These are phyloP conservation scores for Shiraia sp. DNA, from an alignment of 2,329 filamentous ascomycete species.

Conservation along the genomic window DNA sequence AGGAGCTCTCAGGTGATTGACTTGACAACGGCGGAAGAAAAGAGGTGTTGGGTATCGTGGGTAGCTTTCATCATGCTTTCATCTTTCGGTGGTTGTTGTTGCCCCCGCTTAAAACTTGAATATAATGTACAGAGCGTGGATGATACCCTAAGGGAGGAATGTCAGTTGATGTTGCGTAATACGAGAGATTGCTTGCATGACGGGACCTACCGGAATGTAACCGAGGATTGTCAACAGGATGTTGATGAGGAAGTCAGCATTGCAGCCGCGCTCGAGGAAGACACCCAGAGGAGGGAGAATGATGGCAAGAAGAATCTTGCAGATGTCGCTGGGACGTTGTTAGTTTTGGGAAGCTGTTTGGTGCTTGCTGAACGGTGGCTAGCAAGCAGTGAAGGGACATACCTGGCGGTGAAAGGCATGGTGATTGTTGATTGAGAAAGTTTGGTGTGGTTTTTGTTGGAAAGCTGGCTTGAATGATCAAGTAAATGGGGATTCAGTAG, in stretches of 20 bases:
- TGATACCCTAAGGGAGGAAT: slow-evolving; percentile 62
- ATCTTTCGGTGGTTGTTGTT: slow-evolving; percentile 11
- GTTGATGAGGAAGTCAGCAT: slow-evolving; percentile 88
- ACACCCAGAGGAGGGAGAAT: slow-evolving; percentile 88
- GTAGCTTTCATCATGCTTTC: slow-evolving; percentile 16
- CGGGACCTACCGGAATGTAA: slow-evolving; percentile 61
- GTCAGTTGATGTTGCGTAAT: slow-evolving; percentile 13
- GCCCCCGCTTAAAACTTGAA: slow-evolving; percentile 72
- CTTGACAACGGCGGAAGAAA: no score
- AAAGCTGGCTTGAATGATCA: slow-evolving; percentile 2
- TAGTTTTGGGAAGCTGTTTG: no score
- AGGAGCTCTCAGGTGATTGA: no score
- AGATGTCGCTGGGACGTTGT: slow-evolving; percentile 63
- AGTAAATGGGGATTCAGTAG: slow-evolving; percentile 4
- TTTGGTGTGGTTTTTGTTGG: slow-evolving; percentile 1
- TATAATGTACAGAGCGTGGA: slow-evolving; percentile 93
- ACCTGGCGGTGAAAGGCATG: slow-evolving; percentile 66
- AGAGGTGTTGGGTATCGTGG: slow-evolving; percentile 40
- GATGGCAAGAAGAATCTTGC: slow-evolving; percentile 86
- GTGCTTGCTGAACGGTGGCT: slow-evolving; percentile 8
- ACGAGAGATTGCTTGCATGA: not conserved
- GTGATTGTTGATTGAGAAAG: slow-evolving; percentile 33
- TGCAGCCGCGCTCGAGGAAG: slow-evolving; percentile 91
- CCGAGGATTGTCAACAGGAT: slow-evolving; percentile 71
- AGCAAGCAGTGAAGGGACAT: slow-evolving; percentile 29